phyloP scores from a whole-genome alignment of 768 basidiomycete genomes.

The Asterophora lycoperdoides region DNA sequence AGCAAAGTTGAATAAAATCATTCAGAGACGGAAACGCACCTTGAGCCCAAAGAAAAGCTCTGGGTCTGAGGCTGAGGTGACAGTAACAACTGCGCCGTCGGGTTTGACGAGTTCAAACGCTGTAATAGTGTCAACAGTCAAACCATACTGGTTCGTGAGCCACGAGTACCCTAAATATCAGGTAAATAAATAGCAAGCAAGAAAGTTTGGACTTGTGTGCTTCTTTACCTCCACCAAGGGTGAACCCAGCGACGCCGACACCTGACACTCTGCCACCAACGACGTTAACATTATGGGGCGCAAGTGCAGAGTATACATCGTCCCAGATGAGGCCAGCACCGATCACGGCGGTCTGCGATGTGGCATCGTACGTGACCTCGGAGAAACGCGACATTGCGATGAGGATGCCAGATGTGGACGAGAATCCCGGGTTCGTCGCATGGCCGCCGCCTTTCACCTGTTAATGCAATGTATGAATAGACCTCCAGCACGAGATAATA shows the following conservation, averaged over 20 bases:
- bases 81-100: slow-evolving; percentile 38
- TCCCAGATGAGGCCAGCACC: slow-evolving; percentile 61
- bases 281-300: slow-evolving; percentile 46
- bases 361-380: slow-evolving; percentile 37
- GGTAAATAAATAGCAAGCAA: too few species aligned
- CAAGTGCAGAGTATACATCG: slow-evolving; percentile 52
- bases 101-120: slow-evolving; percentile 57
- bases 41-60: slow-evolving; percentile 41
- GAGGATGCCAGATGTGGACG: slow-evolving; percentile 57
- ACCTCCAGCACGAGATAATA: background rate
- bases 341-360: slow-evolving; percentile 35
- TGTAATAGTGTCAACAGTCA: slow-evolving; percentile 54
- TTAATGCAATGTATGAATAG: background rate
- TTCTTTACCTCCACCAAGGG: slow-evolving; percentile 50
- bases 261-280: slow-evolving; percentile 57
- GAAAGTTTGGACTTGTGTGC: too few species aligned
- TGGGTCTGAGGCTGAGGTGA: slow-evolving; percentile 30
- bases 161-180: slow-evolving; percentile 58
- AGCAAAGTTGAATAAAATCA: background rate
- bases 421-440: slow-evolving; percentile 49
- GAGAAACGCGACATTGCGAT: slow-evolving; percentile 52
- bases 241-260: slow-evolving; percentile 57
- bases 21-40: slow-evolving; percentile 15
- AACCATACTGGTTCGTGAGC: slow-evolving; percentile 56
- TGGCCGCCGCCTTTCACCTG: slow-evolving; percentile 68